A percentile compares a stretch with the other conserved stretches of the same genome.
Conservation (phyloP, 108 stramenopile genomes). For the Parmales sp. region DNA sequence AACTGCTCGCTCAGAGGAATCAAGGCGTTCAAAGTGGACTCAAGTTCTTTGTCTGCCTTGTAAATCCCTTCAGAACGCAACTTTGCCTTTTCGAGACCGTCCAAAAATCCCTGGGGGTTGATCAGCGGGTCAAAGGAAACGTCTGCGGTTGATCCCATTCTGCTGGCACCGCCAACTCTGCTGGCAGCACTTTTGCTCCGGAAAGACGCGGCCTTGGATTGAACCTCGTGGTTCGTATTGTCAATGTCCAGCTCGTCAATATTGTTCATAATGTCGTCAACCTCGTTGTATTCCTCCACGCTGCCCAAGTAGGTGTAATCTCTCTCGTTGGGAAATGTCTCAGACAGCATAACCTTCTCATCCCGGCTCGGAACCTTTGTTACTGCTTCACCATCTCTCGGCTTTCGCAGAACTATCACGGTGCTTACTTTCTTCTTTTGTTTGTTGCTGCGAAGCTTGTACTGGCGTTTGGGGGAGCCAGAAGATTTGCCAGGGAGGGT, state of each 20-base stretch:
- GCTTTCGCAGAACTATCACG: constrained; percentile 1
- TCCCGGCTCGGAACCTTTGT: constrained; percentile 3
- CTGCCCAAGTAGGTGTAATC: constrained; percentile 5
- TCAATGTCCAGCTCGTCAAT: background rate
- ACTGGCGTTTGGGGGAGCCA: too few relatives aligned
- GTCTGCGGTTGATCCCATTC: background rate
- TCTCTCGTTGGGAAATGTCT: too few relatives aligned
- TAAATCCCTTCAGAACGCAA: background rate
- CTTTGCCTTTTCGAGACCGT: background rate
- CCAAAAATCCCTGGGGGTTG: background rate
- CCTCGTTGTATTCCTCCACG: background rate
- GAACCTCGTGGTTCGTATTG: too few relatives aligned
- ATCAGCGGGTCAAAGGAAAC: background rate
- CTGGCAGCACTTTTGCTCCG: too few relatives aligned
- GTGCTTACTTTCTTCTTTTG: too few relatives aligned
- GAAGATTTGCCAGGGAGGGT: too few relatives aligned
- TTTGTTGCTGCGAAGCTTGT: too few relatives aligned
- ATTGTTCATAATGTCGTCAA: background rate
- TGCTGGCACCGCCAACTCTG: too few relatives aligned
- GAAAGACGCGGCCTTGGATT: too few relatives aligned
- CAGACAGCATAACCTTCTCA: background rate
- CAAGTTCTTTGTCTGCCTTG: background rate
- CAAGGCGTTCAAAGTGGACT: background rate
- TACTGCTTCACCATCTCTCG: background rate
- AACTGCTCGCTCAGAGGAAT: background rate